phyloP scores from a whole-genome alignment of 1,284 basidiomycete species.

The Cystobasidium slooffiae region DNA sequence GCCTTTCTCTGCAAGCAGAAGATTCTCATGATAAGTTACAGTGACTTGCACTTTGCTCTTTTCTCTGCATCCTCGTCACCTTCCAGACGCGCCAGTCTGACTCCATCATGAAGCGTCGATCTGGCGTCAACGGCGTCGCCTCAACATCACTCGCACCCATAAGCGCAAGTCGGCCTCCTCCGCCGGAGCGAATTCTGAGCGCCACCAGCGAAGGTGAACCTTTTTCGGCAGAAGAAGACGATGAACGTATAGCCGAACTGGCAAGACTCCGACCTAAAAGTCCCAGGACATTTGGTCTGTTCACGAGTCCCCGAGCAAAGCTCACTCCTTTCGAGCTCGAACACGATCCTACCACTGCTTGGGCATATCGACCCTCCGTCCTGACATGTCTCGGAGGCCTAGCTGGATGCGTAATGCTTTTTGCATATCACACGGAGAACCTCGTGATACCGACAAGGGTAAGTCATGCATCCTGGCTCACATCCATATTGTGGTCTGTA shows the following conservation, averaged over 20 bases:
- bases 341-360: constrained; percentile 31
- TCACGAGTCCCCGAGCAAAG: constrained; percentile 11
- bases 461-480: neutral
- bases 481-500: neutral
- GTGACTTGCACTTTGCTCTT: too few species aligned
- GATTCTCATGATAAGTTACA: too few species aligned
- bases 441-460: constrained; percentile 31
- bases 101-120: neutral
- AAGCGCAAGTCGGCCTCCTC: neutral
- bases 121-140: neutral
- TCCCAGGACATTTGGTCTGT: constrained; percentile 12
- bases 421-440: constrained; percentile 43
- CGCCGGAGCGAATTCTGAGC: constrained; percentile 22
- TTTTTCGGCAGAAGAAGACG: constrained; percentile 39
- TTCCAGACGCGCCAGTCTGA: too few species aligned
- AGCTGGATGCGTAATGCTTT: constrained; percentile 6
- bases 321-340: constrained; percentile 30
- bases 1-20: neutral
- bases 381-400: constrained; percentile 33
- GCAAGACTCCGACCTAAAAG: constrained; percentile 13
- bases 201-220: constrained; percentile 40
- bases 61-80: too few species aligned
- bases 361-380: constrained; percentile 36
- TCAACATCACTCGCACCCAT: neutral
- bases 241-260: constrained; percentile 12